Evolutionary conservation across 129 eudicot species (phyloP).

Genomic region (Cynara cardunculus): DNA sequence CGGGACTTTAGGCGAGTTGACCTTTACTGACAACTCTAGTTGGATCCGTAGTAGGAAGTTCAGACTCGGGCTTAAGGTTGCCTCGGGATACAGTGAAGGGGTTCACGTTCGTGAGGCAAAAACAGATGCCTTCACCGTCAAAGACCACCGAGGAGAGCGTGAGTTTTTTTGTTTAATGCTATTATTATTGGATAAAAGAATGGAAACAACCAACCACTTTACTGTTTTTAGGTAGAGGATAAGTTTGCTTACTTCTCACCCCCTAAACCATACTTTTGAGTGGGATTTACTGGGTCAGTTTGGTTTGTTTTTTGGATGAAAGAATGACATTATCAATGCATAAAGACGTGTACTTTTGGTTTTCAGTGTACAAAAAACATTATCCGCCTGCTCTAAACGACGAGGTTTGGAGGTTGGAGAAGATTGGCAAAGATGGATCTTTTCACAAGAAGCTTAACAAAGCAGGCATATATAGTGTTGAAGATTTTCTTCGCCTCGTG

Average conservation of each 20-base stretch:
- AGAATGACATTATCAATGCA: not conserved
- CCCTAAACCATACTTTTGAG: not conserved
- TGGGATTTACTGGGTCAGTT: not conserved
- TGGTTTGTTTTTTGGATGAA: not conserved
- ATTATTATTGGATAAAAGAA: not conserved
- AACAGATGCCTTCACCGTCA: constrained; percentile 91
- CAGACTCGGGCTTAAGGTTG: constrained; percentile 84
- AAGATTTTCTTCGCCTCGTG: constrained; percentile 87
- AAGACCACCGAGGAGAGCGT: constrained; percentile 99
- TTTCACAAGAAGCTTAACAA: constrained; percentile 93
- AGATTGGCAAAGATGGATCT: constrained; percentile 98
- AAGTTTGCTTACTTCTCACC: too few species aligned
- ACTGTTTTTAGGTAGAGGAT: too few species aligned
- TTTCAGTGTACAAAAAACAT: constrained; percentile 96
- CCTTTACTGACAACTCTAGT: constrained; percentile 96
- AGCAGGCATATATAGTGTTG: constrained; percentile 71
- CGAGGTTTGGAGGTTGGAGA: constrained; percentile 99
- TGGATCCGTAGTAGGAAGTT: constrained; percentile 99
- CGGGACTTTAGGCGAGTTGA: constrained; percentile 91
- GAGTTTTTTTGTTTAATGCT: constrained; percentile 27
- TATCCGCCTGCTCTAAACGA: constrained; percentile 90
- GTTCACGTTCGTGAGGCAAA: constrained; percentile 87
- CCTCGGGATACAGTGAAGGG: constrained; percentile 67
- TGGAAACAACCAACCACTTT: too few species aligned
- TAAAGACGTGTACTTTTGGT: not conserved